These are phyloP conservation scores for Scopulariopsis brevicaulis DNA, from an alignment of 2,329 filamentous ascomycete genomes.

Conservation along the genomic window DNA sequence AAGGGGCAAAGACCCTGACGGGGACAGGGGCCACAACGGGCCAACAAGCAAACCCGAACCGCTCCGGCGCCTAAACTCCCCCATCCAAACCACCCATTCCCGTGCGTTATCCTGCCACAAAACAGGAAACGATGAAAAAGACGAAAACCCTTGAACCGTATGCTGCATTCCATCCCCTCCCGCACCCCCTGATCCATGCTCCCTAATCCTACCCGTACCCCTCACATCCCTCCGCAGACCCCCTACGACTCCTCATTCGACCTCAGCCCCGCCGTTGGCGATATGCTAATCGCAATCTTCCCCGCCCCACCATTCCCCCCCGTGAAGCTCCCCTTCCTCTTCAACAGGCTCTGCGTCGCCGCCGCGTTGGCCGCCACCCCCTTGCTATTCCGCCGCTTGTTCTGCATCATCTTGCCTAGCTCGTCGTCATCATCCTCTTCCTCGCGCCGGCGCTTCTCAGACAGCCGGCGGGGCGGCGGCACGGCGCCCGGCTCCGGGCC, in stretches of 20 bases:
- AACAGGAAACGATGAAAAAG: neutral
- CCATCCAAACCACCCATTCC: neutral
- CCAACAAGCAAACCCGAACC: neutral
- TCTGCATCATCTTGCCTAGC: slow-evolving; percentile 66
- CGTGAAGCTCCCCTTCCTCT: slow-evolving; percentile 34
- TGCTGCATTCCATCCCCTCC: neutral
- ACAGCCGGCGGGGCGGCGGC: slow-evolving; percentile 56
- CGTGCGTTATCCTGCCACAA: neutral
- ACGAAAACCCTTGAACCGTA: neutral
- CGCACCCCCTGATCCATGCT: neutral
- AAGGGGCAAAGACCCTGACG: neutral
- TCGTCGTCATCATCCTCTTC: slow-evolving; percentile 88
- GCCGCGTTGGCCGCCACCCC: slow-evolving; percentile 27
- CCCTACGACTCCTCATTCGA: slow-evolving; percentile 26
- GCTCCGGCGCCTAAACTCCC: neutral
- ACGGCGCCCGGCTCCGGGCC: slow-evolving; percentile 19
- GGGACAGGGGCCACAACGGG: neutral
- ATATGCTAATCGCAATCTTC: slow-evolving; percentile 49
- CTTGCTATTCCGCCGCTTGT: slow-evolving; percentile 49
- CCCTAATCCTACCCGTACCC: neutral
- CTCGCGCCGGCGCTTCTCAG: slow-evolving; percentile 82
- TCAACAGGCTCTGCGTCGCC: slow-evolving; percentile 13
- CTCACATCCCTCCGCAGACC: neutral
- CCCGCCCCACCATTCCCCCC: slow-evolving; percentile 25
- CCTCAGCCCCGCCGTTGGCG: slow-evolving; percentile 25